Base-by-base conservation (phyloP, 805 yeast species). In the Maudiozyma turicensis region DNA sequence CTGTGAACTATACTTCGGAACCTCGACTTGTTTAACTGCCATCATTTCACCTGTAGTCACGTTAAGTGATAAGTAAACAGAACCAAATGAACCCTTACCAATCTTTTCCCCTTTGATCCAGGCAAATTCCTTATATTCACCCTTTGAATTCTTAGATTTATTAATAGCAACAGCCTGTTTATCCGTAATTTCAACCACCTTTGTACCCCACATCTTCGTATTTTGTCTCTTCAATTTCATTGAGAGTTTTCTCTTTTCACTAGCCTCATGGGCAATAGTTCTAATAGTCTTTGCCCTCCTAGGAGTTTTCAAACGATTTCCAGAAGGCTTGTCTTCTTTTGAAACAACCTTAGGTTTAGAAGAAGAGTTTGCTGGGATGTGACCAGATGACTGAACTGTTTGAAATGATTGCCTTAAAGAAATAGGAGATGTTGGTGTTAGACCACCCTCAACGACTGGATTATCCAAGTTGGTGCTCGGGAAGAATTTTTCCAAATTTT, bases 61-160 rank as follows among this genome's bases (percentile, higher is more conserved):
- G 65, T 93, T 93, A 60, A 93, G 74, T 1, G 96, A 97, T 49
- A 93, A 72, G 61, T 76, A 91, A 1, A 93, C 99, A 37, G 86
- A 82, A 8, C 99, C 99, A 72, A 90, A 93, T 1, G 97, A 90
- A 0, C 99, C 99, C 50, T 87, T 80, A 0, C 99, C 99, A 50
- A 93, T 88, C 53, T 93, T 72, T 60, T 90, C 97, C 74, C 99
- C 99, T 62, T 88, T 88, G 45, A 95, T 84, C 99, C 99, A 93
- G 0, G 95, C 95, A 70, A 89, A 91, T 66, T 90, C 95, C 58
- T 81, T 85, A 61, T 78, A 77, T 46, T 80, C 78, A 11, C 90
- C 93, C 48, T 75, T 76, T 34, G 77, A 77, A 59, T 77, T 83
- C 48, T 80, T 75, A 47, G 86, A 66, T 54, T 80, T 80, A 57